These are phyloP conservation scores for Elongisporangium undulatum DNA, from an alignment of 352 stramenopile species.

Conservation along the genomic window DNA sequence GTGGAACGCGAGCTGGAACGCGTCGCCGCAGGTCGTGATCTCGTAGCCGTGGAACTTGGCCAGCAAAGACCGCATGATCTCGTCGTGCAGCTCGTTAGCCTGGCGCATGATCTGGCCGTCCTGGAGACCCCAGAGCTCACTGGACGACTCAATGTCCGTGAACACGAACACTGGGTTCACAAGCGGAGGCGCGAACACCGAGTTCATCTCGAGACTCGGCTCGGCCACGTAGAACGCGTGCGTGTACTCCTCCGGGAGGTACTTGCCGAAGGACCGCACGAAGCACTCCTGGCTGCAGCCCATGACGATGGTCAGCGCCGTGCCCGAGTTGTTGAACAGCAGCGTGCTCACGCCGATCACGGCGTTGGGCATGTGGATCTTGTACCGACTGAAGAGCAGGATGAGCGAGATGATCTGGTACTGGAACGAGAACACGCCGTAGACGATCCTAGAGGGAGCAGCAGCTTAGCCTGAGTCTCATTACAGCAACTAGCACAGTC, in stretches of 20 bases:
- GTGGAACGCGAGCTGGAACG: constrained; percentile 63
- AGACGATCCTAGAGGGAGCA: constrained; percentile 27
- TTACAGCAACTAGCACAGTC: neutral
- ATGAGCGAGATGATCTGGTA: constrained; percentile 41
- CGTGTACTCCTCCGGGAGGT: constrained; percentile 42
- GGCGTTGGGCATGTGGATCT: constrained; percentile 21
- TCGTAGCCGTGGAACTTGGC: constrained; percentile 44
- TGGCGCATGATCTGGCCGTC: constrained; percentile 33
- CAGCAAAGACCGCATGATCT: constrained; percentile 33
- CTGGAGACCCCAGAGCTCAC: constrained; percentile 31
- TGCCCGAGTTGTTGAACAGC: constrained; percentile 42
- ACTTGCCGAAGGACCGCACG: constrained; percentile 25
- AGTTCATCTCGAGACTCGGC: constrained; percentile 22
- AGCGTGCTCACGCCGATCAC: constrained; percentile 31
- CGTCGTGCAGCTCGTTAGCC: constrained; percentile 52
- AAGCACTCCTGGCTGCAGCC: constrained; percentile 48
- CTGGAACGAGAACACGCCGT: constrained; percentile 38
- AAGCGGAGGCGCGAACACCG: constrained; percentile 13
- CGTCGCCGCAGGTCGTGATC: constrained; percentile 51
- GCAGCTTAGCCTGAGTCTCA: constrained; percentile 3
- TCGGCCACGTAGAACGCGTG: constrained; percentile 40
- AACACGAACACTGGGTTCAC: constrained; percentile 57
- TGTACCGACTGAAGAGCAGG: constrained; percentile 29
- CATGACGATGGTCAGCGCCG: constrained; percentile 35
- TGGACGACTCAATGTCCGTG: constrained; percentile 67